Evolutionary conservation across 768 basidiomycete genomes (phyloP), one percentile per base, ranked within the genome.

Genomic region (Fibroporia radiculosa): DNA sequence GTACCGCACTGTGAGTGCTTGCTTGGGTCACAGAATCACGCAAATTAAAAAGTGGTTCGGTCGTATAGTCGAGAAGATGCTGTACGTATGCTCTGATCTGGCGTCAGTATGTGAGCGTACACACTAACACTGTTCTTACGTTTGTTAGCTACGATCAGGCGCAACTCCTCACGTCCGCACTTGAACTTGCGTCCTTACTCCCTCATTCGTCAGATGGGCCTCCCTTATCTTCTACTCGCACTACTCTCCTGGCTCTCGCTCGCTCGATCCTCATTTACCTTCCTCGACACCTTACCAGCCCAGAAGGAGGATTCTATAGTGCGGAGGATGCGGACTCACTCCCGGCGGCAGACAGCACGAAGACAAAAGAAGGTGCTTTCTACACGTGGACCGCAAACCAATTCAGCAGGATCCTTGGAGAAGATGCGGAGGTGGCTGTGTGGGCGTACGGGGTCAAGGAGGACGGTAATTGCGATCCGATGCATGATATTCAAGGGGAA

Each of bases 251-350:
- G 16, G 44, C 49, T 5, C 16, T 45, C 1, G 41, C 47, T 6
- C 41, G 47, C 19, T 42, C 42, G 11, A 50, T 49, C 13, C 38
- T 63, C 0, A 46, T 57, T 26, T 70, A 70, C 50, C 56, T 55
- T 7, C 40, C 60, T 20, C 54, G 64, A 12, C 62, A 65, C 44
- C 58, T 70, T 28, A 48, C 48, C 14, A 65, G 58, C 45, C 58
- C 63, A 10, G 54, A 55, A 23, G 66, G 62, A 18, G 68, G 61
- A 10, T 65, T 67, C 48, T 67, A 56, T 52, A 62, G 60, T 40
- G 67, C 69, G 0, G 67, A 70, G 42, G 69, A 70, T 48, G 69
- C 69, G 1, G 69, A 70, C 42, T 65, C 64, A 1, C 57, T 65
- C 16, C 62, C 62, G 19, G 41, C 51, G 3, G 41, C 40, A 42